These are phyloP conservation scores for Borealophlyctis nickersoniae DNA, from an alignment of 192 early-diverging fungal species.

Conservation along the genomic window DNA sequence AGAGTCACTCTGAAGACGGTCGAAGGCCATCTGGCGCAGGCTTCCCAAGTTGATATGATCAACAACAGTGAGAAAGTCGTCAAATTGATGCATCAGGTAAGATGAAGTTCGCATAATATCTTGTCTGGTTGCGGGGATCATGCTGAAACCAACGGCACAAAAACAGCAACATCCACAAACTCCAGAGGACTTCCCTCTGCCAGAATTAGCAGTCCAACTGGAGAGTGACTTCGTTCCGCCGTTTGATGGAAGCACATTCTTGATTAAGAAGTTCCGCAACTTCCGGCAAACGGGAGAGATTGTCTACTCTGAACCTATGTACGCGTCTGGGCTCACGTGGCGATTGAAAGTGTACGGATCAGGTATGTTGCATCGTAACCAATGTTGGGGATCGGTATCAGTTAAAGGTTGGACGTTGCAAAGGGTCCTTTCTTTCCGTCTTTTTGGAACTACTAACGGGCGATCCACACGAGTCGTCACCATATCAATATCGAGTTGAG, in stretches of 20 bases:
- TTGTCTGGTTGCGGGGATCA: too few species aligned
- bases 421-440: conserved; percentile 15
- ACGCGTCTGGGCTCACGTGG: conserved; percentile 23
- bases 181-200: not conserved
- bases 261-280: conserved; percentile 2
- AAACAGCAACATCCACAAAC: too few species aligned
- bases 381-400: not conserved
- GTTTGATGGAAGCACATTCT: conserved; percentile 8
- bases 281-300: conserved; percentile 2
- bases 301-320: conserved; percentile 16
- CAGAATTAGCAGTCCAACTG: not conserved
- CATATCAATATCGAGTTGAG: conserved; percentile 38
- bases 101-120: too few species aligned
- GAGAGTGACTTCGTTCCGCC: conserved; percentile 2
- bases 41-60: conserved; percentile 12
- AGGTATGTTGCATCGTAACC: not conserved
- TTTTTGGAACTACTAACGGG: conserved; percentile 29
- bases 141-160: too few species aligned
- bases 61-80: conserved; percentile 12
- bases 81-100: conserved; percentile 2
- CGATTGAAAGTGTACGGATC: conserved; percentile 34
- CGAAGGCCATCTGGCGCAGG: conserved; percentile 8
- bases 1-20: conserved; percentile 15
- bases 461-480: not conserved
- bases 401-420: not conserved